Evolutionary conservation across 2,329 filamentous ascomycete species (phyloP), one percentile per base, ranked within the genome.

Genomic region (Thielaviopsis ethacetica): DNA sequence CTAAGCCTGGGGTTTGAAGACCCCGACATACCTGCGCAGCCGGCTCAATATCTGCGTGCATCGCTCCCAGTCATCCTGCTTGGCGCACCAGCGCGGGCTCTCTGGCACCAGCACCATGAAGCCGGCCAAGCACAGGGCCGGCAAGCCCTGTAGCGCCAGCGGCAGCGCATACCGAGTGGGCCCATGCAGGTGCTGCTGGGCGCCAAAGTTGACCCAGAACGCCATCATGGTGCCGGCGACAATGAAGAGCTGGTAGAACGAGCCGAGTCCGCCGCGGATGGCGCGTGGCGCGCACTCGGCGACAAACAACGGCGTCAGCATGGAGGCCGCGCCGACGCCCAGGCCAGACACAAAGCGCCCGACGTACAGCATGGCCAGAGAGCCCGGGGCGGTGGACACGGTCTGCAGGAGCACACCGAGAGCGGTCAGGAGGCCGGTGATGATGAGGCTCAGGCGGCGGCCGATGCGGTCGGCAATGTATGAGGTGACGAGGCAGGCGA

Each of bases 61-160:
- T 49, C 78, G 73, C 61, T 87, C 83, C 82, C 82, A 86, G 63
- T 82, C 76, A 64, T 86, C 83, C 64, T 81, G 76, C 63, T 81
- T 80, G 24, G 83, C 84, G 24, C 84, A 76, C 78, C 80, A 87
- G 63, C 84, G 77, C 15, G 84, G 83, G 6, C 81, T 73, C 63
- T 78, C 76, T 12, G 74, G 74, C 65, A 82, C 84, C 56, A 83
- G 67, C 1, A 79, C 66, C 75, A 88, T 85, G 63, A 81, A 80
- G 17, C 72, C 34, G 30, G 84, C 71, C 15, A 88, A 73, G 30
- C 81, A 62, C 59, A 84, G 63, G 1, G 83, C 83, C 0, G 84
- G 84, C 3, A 86, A 71, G 57, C 75, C 76, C 68, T 88, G 85
- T 61, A 86, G 74, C 10, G 79, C 76, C 3, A 88, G 72, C 0